These are phyloP conservation scores for Stephania yunnanensis DNA, from an alignment of 164 flowering plant genomes.

Conservation along the genomic window DNA sequence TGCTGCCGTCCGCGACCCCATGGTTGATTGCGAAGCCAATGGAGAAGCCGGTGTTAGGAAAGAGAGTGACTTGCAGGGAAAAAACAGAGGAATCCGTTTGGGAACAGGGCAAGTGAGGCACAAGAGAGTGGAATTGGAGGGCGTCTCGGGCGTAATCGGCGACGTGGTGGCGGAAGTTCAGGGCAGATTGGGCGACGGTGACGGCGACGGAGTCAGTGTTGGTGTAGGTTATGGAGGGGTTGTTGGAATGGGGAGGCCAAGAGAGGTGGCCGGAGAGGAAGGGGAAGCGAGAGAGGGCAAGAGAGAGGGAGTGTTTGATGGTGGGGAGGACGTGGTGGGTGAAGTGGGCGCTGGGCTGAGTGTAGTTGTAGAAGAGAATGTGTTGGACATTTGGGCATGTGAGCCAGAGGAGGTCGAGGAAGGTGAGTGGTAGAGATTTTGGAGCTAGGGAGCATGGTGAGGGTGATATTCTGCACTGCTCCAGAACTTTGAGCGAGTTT, in stretches of 20 bases:
- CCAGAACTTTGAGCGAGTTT: not conserved
- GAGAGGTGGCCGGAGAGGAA: slow-evolving; percentile 28
- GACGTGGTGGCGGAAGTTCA: slow-evolving; percentile 20
- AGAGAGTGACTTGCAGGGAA: slow-evolving; percentile 30
- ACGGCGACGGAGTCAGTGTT: slow-evolving; percentile 29
- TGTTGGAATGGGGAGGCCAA: slow-evolving; percentile 15
- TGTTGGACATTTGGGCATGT: slow-evolving; percentile 18
- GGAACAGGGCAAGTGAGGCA: slow-evolving; percentile 20
- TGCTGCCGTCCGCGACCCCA: slow-evolving; percentile 27
- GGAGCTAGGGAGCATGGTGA: slow-evolving; percentile 12
- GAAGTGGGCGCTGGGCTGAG: slow-evolving; percentile 21
- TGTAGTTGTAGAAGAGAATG: slow-evolving; percentile 33
- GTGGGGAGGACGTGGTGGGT: slow-evolving; percentile 20
- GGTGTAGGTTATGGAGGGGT: slow-evolving; percentile 21
- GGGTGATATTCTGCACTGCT: slow-evolving; percentile 5
- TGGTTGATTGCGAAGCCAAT: slow-evolving; percentile 28
- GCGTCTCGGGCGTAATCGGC: slow-evolving; percentile 12
- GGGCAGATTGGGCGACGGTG: slow-evolving; percentile 20
- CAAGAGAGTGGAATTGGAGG: slow-evolving; percentile 16
- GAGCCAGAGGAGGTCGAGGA: slow-evolving; percentile 23
- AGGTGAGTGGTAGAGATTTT: slow-evolving; percentile 22
- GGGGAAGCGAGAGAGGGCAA: slow-evolving; percentile 33
- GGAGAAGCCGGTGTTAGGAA: slow-evolving; percentile 30
- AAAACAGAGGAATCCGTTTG: slow-evolving; percentile 12
- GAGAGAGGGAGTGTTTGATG: slow-evolving; percentile 32